These are phyloP conservation scores for Psilocybe azurescens DNA, from an alignment of 768 basidiomycete genomes.

Conservation along the genomic window DNA sequence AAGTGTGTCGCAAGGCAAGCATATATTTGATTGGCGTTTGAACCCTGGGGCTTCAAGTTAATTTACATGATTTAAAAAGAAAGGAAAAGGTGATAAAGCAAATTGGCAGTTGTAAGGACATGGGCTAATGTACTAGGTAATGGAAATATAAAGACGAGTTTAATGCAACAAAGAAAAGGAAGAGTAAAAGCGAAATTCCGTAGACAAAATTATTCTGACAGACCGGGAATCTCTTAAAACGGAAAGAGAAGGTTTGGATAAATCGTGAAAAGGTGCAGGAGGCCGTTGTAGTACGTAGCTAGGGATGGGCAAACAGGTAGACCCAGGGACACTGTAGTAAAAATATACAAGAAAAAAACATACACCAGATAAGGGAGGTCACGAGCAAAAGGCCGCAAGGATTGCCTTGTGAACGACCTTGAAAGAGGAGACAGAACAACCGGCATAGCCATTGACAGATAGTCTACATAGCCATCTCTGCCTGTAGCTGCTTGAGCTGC, in stretches of 20 bases:
- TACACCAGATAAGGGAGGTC: background rate
- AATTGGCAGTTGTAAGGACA: background rate
- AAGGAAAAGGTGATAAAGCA: background rate
- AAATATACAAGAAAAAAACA: constrained; percentile 7
- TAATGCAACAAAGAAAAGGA: background rate
- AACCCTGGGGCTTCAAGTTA: background rate
- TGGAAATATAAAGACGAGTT: background rate
- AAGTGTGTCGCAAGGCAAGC: too few relatives aligned
- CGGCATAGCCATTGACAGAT: background rate
- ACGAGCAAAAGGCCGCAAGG: background rate
- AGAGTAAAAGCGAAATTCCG: background rate
- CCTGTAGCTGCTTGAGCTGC: constrained; percentile 89
- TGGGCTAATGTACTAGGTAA: background rate
- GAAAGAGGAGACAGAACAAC: background rate
- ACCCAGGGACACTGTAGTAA: background rate
- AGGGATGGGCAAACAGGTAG: background rate
- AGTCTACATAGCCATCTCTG: constrained; percentile 72
- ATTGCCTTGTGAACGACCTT: too few relatives aligned
- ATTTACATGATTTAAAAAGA: background rate
- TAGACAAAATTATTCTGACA: background rate
- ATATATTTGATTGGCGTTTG: background rate
- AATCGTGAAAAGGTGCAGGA: background rate
- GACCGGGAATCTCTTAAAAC: background rate
- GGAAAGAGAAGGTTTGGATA: background rate
- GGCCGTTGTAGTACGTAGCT: constrained; percentile 2